Evolutionary conservation across 805 yeast genomes (phyloP).

Genomic region (Ogataea henricii): DNA sequence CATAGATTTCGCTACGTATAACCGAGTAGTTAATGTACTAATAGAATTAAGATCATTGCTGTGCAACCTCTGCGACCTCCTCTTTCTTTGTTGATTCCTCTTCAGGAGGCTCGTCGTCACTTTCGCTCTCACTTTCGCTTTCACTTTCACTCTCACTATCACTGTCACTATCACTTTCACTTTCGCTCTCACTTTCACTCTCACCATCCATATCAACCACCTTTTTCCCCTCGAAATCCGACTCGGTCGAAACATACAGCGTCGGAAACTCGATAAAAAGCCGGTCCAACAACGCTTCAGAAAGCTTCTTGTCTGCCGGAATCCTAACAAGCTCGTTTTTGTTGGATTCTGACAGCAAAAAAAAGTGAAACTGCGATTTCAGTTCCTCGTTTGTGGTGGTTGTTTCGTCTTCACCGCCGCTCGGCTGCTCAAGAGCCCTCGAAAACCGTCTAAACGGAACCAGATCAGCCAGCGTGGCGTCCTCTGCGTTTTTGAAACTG

Average conservation of each 20-base stretch:
- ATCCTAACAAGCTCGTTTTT: constrained; percentile 40
- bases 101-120: constrained; percentile 29
- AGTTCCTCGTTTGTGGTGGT: constrained; percentile 15
- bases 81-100: constrained; percentile 21
- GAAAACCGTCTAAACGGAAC: constrained; percentile 43
- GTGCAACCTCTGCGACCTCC: neutral
- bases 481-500: constrained; percentile 47
- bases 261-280: constrained; percentile 81
- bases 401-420: constrained; percentile 26
- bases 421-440: constrained; percentile 31
- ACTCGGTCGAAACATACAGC: constrained; percentile 44
- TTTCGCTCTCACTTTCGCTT: constrained; percentile 8
- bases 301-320: constrained; percentile 39
- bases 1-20: neutral
- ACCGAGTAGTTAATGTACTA: neutral
- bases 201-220: constrained; percentile 28
- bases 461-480: constrained; percentile 36
- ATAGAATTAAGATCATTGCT: neutral
- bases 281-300: constrained; percentile 52
- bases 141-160: constrained; percentile 19
- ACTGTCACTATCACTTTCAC: constrained; percentile 12
- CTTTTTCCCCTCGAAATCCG: constrained; percentile 30
- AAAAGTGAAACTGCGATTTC: constrained; percentile 14
- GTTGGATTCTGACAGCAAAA: constrained; percentile 10
- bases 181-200: constrained; percentile 6